Evolutionary conservation across 2,329 filamentous ascomycete genomes (phyloP), one percentile per base, ranked within the genome.

Genomic region (Exophiala calicioides): DNA sequence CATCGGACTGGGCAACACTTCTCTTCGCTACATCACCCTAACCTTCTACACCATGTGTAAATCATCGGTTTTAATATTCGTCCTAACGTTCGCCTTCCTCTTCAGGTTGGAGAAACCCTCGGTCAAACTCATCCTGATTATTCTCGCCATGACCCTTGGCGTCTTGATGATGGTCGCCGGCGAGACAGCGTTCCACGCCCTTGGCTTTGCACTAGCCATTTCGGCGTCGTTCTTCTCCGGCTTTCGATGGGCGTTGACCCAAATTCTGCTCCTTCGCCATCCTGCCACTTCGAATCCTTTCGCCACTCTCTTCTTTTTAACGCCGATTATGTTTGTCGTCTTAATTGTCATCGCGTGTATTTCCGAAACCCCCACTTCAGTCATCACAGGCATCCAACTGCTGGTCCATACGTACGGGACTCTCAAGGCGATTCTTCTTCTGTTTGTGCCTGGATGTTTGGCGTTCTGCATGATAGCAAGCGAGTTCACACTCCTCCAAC

Each of bases 21-120:
- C 89, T 42, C 76, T 98, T 60, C 93, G 91, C 68, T 96, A 94
- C 67, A 97, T 98, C 60, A 90, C 88, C 31, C 80, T 98, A 58
- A 96, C 91, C 7, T 98, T 98, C 67, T 95, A 95, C 70, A 98
- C 93, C 50, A 97, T 98, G 93, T 97, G 93, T 72, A 98, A 98
- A 78, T 97, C 91, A 4, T 96, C 90, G 7, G 88, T 91, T 12
- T 80, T 98, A 16, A 90, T 88, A 33, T 98, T 97, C 64, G 93
- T 98, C 44, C 83, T 98, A 16, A 68, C 95, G 37, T 98, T 98
- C 65, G 93, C 93, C 53, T 95, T 98, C 63, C 66, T 95, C 36
- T 97, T 98, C 73, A 84, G 87, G 42, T 82, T 98, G 41, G 93
- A 98, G 69, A 80, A 81, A 8, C 89, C 88, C 0, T 96, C 91